phyloP scores from a whole-genome alignment of 306 rosid species.

The Begonia fuchsioides region DNA sequence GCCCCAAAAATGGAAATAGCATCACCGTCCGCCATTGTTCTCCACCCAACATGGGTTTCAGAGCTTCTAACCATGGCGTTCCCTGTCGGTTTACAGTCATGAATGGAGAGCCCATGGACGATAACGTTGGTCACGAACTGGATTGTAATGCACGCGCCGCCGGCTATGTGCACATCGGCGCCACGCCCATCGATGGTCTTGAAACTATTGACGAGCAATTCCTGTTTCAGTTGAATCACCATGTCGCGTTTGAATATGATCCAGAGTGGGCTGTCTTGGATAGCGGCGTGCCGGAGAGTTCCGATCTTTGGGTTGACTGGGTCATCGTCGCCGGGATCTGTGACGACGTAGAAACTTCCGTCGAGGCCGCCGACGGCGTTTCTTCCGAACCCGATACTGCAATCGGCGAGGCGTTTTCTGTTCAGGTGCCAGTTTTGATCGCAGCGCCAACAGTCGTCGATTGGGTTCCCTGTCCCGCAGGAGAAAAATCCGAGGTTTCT shows the following conservation, averaged over 20 bases:
- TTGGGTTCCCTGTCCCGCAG: too few relatives aligned
- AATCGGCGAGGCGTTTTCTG: constrained; percentile 1
- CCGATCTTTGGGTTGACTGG: constrained; percentile 1
- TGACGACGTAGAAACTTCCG: constrained; percentile 1
- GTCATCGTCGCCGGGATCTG: constrained; percentile 1
- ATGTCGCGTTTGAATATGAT: constrained; percentile 3
- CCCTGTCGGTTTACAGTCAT: constrained; percentile 2
- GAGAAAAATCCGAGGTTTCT: too few relatives aligned
- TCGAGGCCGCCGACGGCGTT: not conserved
- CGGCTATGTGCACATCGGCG: constrained; percentile 2
- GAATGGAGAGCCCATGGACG: constrained; percentile 1
- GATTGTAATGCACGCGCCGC: constrained; percentile 4
- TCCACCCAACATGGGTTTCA: constrained; percentile 1
- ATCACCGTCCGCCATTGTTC: constrained; percentile 3
- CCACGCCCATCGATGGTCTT: constrained; percentile 9
- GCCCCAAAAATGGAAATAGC: constrained; percentile 4
- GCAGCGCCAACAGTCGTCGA: constrained; percentile 4
- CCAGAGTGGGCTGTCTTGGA: constrained; percentile 3
- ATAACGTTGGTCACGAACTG: constrained; percentile 2
- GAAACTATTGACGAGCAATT: not conserved
- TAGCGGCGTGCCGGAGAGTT: not conserved
- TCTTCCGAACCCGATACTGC: constrained; percentile 2
- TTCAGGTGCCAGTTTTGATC: constrained; percentile 3
- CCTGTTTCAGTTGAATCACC: constrained; percentile 2
- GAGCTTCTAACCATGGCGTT: constrained; percentile 3